phyloP scores from a whole-genome alignment of 331 rosid genomes.

The Saraca asoca region DNA sequence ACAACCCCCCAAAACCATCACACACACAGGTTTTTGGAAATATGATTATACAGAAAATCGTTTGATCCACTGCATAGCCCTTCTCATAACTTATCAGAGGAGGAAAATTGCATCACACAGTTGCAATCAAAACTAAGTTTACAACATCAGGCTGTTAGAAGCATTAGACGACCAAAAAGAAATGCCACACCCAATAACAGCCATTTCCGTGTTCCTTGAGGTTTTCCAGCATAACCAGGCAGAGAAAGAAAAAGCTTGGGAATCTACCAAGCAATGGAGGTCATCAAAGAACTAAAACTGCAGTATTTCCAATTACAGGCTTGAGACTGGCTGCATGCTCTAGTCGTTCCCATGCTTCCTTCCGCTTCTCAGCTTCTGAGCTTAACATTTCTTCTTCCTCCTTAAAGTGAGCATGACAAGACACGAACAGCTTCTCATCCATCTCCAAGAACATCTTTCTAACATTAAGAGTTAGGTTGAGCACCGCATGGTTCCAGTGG shows the following conservation, averaged over 20 bases:
- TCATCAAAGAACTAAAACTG: slow-evolving; percentile 75
- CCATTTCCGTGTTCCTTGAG: slow-evolving; percentile 30
- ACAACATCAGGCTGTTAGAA: slow-evolving; percentile 38
- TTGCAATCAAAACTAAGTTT: slow-evolving; percentile 29
- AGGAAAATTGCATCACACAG: slow-evolving; percentile 30
- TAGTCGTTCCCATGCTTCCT: slow-evolving; percentile 76
- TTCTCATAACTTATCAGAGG: slow-evolving; percentile 34
- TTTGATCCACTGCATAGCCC: slow-evolving; percentile 42
- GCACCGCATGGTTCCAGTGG: slow-evolving; percentile 92
- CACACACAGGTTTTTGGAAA: slow-evolving; percentile 28
- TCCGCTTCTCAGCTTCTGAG: slow-evolving; percentile 57
- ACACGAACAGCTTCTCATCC: slow-evolving; percentile 78
- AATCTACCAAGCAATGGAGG: slow-evolving; percentile 44
- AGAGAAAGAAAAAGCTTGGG: background rate
- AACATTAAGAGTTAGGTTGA: slow-evolving; percentile 66
- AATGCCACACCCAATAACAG: slow-evolving; percentile 26
- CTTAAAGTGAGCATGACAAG: slow-evolving; percentile 60
- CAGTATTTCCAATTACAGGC: slow-evolving; percentile 73
- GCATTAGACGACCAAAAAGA: slow-evolving; percentile 27
- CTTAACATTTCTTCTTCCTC: slow-evolving; percentile 59
- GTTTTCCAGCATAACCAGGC: slow-evolving; percentile 12
- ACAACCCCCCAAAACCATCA: too few species aligned
- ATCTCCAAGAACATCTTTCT: slow-evolving; percentile 85
- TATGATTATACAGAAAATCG: slow-evolving; percentile 43
- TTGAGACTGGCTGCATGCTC: slow-evolving; percentile 73